Percentiles rank a stretch among this genome's conserved stretches.
These are phyloP conservation scores for Neurospora sp. DNA, from an alignment of 495 filamentous ascomycete genomes.

Conservation along the genomic window DNA sequence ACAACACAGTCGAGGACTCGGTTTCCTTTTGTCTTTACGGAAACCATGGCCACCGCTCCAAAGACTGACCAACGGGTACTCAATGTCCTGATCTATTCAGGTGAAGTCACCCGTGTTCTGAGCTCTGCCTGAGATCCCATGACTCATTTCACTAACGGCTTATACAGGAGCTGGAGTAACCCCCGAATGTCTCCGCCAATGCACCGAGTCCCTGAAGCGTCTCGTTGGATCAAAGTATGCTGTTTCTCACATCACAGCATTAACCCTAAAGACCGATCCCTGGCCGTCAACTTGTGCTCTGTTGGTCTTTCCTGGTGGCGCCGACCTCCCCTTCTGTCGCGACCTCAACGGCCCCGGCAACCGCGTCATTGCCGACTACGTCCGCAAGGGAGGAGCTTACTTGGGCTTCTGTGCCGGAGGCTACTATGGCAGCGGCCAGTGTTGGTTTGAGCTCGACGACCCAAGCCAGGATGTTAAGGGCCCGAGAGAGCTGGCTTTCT, in stretches of 20 bases:
- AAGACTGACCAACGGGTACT: constrained; percentile 40
- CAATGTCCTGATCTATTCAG: constrained; percentile 83
- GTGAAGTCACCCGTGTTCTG: constrained; percentile 30
- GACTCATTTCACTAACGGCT: constrained; percentile 1
- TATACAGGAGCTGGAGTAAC: constrained; percentile 70
- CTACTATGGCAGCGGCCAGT: constrained; percentile 72
- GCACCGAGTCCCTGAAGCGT: constrained; percentile 75
- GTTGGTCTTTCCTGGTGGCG: constrained; percentile 90
- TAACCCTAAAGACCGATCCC: constrained; percentile 79
- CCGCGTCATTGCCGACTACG: constrained; percentile 68
- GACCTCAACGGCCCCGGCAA: constrained; percentile 84
- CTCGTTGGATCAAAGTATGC: constrained; percentile 91
- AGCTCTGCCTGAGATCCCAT: background rate
- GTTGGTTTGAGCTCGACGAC: constrained; percentile 88
- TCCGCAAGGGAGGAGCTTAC: constrained; percentile 75
- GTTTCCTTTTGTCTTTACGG: background rate
- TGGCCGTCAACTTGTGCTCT: constrained; percentile 82
- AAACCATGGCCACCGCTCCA: background rate
- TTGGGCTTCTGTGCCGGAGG: constrained; percentile 91
- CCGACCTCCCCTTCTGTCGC: constrained; percentile 84
- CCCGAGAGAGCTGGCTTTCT: constrained; percentile 78
- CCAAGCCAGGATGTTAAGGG: constrained; percentile 77
- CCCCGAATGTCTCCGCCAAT: constrained; percentile 79
- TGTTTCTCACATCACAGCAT: constrained; percentile 71
- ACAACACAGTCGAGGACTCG: background rate